Conservation (phyloP, 805 yeast species). For the Ogataea nakhonphanomensis region DNA sequence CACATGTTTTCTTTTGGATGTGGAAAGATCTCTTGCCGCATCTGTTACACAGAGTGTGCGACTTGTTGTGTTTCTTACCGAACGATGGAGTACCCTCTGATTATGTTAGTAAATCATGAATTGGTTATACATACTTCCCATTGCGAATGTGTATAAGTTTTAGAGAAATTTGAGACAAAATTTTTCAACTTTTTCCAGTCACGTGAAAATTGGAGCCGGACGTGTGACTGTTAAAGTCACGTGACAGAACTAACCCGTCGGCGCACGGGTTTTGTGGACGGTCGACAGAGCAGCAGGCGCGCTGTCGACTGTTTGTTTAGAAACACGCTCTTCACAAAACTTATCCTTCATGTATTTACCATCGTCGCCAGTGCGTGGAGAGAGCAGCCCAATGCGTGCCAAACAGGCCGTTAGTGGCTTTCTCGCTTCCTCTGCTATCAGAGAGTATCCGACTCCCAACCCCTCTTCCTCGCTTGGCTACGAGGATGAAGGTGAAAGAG, state of each 20-base stretch:
- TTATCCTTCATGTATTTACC: conserved; percentile 26
- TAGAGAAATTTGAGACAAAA: conserved; percentile 13
- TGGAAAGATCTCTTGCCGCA: conserved; percentile 99
- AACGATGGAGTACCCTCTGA: conserved; percentile 99
- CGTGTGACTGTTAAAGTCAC: conserved; percentile 10
- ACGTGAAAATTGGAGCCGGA: conserved; percentile 4
- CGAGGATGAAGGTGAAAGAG: conserved; percentile 16
- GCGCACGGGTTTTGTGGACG: conserved; percentile 3
- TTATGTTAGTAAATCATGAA: conserved; percentile 24
- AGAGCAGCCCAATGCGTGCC: conserved; percentile 6
- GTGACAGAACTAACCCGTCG: neutral
- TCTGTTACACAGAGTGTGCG: conserved; percentile 98
- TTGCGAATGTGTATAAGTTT: conserved; percentile 39
- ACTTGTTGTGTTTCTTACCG: conserved; percentile 99
- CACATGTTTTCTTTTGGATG: conserved; percentile 97
- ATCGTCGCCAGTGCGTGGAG: conserved; percentile 30
- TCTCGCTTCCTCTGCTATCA: neutral
- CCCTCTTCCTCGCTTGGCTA: conserved; percentile 57
- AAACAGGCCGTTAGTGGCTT: neutral
- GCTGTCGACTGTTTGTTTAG: conserved; percentile 13
- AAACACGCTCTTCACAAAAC: conserved; percentile 10
- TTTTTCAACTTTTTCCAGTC: conserved; percentile 10
- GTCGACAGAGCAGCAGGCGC: conserved; percentile 1
- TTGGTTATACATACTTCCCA: conserved; percentile 65
- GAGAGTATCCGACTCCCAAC: conserved; percentile 64